Evolutionary conservation across 805 yeast genomes (phyloP), one percentile per base, ranked within the genome.

Genomic region (Candida ficus): DNA sequence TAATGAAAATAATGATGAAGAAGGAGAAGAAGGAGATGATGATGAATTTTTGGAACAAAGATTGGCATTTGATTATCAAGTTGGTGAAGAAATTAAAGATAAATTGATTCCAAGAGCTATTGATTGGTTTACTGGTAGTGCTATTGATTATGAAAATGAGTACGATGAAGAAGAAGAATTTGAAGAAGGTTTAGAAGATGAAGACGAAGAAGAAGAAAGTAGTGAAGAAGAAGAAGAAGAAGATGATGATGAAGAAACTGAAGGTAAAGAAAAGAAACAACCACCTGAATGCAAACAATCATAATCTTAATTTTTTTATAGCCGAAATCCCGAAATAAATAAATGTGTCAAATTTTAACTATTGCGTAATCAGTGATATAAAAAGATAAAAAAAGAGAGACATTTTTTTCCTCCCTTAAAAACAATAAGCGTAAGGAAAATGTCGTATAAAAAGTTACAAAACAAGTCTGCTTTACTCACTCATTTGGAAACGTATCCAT

Each of bases 61-160:
- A 59, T 73, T 93, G 56, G 96, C 89, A 54, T 70, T 86, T 54
- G 99, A 93, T 67, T 93, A 93, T 69, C 93, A 89, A 59, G 73
- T 93, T 48, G 99, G 98, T 47, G 99, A 93, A 66, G 90, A 90
- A 57, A 78, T 93, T 62, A 93, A 93, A 71, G 98, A 93, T 64
- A 85, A 93, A 64, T 75, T 93, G 60, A 82, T 93, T 47, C 97
- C 98, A 47, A 80, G 96, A 60, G 98, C 98, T 38, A 76, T 93
- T 56, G 98, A 91, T 63, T 93, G 99, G 98, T 93, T 89, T 64
- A 91, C 99, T 9, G 99, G 99, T 35, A 88, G 88, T 50, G 99
- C 99, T 19, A 74, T 91, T 44, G 95, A 85, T 42, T 77, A 75
- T 12, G 88, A 73, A 9, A 86, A 75, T 14, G 82, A 73, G 4